These are phyloP conservation scores for Sclerotinia subarctica DNA, from an alignment of 2,329 filamentous ascomycete genomes.

Conservation along the genomic window DNA sequence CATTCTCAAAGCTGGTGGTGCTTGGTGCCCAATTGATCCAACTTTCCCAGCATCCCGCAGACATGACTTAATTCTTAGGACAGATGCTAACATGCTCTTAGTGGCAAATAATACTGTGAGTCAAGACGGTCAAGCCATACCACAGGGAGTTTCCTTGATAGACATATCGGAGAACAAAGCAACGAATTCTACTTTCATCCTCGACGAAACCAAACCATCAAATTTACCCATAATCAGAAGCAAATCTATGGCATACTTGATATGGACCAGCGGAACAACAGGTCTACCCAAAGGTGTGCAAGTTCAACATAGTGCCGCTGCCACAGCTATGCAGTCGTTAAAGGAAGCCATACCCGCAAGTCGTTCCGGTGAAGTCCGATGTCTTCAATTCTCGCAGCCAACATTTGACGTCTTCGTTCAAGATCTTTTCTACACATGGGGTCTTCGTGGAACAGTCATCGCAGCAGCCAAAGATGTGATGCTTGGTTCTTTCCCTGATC, in stretches of 20 bases:
- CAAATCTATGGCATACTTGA: slow-evolving; percentile 24
- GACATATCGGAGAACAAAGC: neutral
- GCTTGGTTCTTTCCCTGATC: slow-evolving; percentile 9
- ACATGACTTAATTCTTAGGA: slow-evolving; percentile 12
- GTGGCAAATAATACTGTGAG: neutral
- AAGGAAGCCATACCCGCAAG: neutral
- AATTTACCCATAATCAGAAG: neutral
- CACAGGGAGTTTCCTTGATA: neutral
- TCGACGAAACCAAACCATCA: neutral
- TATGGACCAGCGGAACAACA: slow-evolving; percentile 27
- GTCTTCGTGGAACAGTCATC: slow-evolving; percentile 9
- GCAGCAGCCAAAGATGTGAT: slow-evolving; percentile 13
- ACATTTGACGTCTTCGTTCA: slow-evolving; percentile 15
- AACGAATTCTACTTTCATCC: neutral
- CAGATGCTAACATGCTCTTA: neutral
- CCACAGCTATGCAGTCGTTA: slow-evolving; percentile 6
- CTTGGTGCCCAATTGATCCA: slow-evolving; percentile 40
- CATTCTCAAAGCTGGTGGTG: slow-evolving; percentile 40
- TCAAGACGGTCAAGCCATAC: slow-evolving; percentile 2
- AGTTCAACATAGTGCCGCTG: slow-evolving; percentile 22
- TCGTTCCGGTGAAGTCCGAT: neutral
- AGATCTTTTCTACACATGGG: slow-evolving; percentile 14
- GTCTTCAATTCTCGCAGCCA: slow-evolving; percentile 11
- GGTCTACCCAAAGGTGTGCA: slow-evolving; percentile 29
- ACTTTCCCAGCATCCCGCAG: slow-evolving; percentile 24